phyloP scores from a whole-genome alignment of 2,329 filamentous ascomycete species.

The Fusarium coffeatum region DNA sequence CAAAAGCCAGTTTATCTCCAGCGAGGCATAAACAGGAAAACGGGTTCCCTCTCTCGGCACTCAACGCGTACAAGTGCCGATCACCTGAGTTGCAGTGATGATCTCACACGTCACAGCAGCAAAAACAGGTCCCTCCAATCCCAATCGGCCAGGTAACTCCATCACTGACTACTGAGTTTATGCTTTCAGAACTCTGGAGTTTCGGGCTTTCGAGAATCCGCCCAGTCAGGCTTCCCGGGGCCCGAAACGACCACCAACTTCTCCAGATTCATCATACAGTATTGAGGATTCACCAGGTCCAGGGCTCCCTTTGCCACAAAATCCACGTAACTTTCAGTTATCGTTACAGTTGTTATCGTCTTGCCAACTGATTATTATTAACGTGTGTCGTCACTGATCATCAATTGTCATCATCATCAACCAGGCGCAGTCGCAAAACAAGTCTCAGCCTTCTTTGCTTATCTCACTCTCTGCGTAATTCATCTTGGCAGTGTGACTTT shows the following conservation, averaged over 20 bases:
- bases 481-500: slow-evolving; percentile 15
- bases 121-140: neutral
- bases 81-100: slow-evolving; percentile 17
- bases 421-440: slow-evolving; percentile 16
- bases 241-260: neutral
- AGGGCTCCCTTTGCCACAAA: slow-evolving; percentile 19
- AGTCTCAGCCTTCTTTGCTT: slow-evolving; percentile 16
- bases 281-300: neutral
- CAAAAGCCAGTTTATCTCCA: slow-evolving; percentile 3
- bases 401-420: slow-evolving; percentile 38
- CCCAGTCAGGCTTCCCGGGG: slow-evolving; percentile 5
- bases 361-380: slow-evolving; percentile 25
- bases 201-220: slow-evolving; percentile 33
- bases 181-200: slow-evolving; percentile 4
- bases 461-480: slow-evolving; percentile 14
- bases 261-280: neutral
- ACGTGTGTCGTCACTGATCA: slow-evolving; percentile 35
- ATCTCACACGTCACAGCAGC: slow-evolving; percentile 22
- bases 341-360: slow-evolving; percentile 8
- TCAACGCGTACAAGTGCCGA: slow-evolving; percentile 21
- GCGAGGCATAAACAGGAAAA: slow-evolving; percentile 25
- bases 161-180: neutral
- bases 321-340: slow-evolving; percentile 9
- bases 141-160: slow-evolving; percentile 8
- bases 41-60: slow-evolving; percentile 11